Evolutionary conservation across 2,329 filamentous ascomycete genomes (phyloP).

Genomic region (Cryphonectria japonica): DNA sequence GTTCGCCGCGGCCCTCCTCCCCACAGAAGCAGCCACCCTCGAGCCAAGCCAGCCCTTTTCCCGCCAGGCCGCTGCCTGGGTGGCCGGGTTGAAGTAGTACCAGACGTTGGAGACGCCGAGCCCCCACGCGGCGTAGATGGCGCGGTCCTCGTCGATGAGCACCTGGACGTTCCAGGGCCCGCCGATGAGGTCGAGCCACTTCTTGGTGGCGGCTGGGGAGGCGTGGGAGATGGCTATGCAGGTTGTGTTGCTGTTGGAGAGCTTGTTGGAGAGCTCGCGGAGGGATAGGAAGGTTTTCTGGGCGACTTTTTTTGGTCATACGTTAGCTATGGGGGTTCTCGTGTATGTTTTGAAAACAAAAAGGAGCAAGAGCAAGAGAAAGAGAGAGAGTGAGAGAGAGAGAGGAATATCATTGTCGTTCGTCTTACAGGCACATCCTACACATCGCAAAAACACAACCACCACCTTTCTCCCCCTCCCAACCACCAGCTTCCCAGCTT

Average conservation of each 20-base stretch:
- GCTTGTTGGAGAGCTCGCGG: slow-evolving; percentile 56
- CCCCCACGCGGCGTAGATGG: slow-evolving; percentile 63
- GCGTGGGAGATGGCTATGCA: slow-evolving; percentile 65
- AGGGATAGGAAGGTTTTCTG: slow-evolving; percentile 61
- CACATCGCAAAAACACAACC: slow-evolving; percentile 58
- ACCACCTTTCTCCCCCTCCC: slow-evolving; percentile 48
- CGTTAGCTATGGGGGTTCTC: not conserved
- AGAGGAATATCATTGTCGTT: not conserved
- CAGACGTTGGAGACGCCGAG: slow-evolving; percentile 55
- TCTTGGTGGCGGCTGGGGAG: slow-evolving; percentile 56
- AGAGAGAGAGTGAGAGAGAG: not conserved
- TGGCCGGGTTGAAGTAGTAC: slow-evolving; percentile 58
- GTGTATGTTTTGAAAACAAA: not conserved
- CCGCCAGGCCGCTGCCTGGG: slow-evolving; percentile 56
- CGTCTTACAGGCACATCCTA: slow-evolving; percentile 58
- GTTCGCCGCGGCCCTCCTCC: slow-evolving; percentile 32
- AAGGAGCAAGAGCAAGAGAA: not conserved
- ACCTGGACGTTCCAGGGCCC: slow-evolving; percentile 61
- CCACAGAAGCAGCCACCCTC: slow-evolving; percentile 52
- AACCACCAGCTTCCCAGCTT: slow-evolving; percentile 45
- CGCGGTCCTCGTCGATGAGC: slow-evolving; percentile 59
- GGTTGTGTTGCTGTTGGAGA: slow-evolving; percentile 43
- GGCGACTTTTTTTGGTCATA: slow-evolving; percentile 45
- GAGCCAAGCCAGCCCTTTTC: slow-evolving; percentile 59
- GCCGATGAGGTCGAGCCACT: slow-evolving; percentile 61